Base-by-base conservation (phyloP, 1,284 basidiomycete genomes). In the Thecaphora thlaspeos region DNA sequence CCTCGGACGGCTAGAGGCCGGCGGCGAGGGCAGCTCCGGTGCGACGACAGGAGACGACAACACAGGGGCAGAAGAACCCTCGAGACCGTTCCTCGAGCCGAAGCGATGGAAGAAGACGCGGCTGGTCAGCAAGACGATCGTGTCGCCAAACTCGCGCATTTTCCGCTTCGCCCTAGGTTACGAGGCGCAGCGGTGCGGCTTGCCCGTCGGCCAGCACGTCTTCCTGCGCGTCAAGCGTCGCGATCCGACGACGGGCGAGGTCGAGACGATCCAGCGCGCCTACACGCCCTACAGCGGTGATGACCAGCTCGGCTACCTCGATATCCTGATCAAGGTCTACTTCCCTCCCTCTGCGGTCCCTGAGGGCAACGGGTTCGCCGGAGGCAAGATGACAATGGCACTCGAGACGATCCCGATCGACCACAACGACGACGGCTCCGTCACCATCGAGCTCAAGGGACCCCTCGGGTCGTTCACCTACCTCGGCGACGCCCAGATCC, bases 191-290 rank as follows among this genome's bases (percentile, higher is more conserved):
- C 70, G 73, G 19, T 79, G 87, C 1, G 86, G 86, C n/a, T 75
- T 87, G 11, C 84, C 84, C 0, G 80, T 81, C 8, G 86, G 86
- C 1, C 84, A 87, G 56, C 86, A 87, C 60, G 82, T 87, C 44
- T 86, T 70, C 26, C 48, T 74, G 7, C 67, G 70, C 10, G 39
- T 70, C 15, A 51, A 51, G 19, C 36, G 37, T 0, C 58, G 38
- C 19, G 41, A 76, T 17, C 81, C 81, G 10, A 81, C 83, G 49
- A 55, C 62, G n/a, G 59, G 55, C 32, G 62, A 73, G 36, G 81
- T 80, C 18, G 82, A 84, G 56, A 55, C 84, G 0, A 81, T 86
- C 0, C 85, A 86, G 61, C 79, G 85, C 23, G 84, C 85, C 0
- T 87, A 87, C 61, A 87, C 86, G 2, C 86, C 86, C 0, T 80